These are phyloP conservation scores for Lactarius hatsudake DNA, from an alignment of 768 basidiomycete species.

Conservation along the genomic window DNA sequence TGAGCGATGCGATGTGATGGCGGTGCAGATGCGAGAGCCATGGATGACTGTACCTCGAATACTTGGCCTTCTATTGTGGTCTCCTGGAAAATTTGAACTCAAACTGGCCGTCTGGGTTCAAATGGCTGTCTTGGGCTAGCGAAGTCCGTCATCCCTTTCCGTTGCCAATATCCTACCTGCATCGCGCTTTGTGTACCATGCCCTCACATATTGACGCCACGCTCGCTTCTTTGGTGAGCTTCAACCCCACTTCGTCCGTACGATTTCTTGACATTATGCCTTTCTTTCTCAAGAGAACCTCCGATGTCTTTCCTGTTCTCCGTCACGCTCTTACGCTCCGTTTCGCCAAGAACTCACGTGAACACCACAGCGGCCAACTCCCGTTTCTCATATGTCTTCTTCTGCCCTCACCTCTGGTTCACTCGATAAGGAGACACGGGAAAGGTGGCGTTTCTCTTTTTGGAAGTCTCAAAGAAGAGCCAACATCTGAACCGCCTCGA, in stretches of 20 bases:
- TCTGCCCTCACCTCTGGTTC: background rate
- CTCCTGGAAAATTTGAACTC: background rate
- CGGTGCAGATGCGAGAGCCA: too few relatives aligned
- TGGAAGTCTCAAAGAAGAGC: background rate
- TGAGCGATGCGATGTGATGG: too few relatives aligned
- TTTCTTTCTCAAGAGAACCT: slow-evolving; percentile 1
- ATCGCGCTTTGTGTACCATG: background rate
- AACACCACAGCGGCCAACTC: background rate
- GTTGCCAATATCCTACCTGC: background rate
- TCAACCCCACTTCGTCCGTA: background rate
- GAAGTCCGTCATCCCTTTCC: background rate
- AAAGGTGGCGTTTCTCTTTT: background rate
- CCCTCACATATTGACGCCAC: background rate
- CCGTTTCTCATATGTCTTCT: background rate
- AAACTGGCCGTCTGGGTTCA: background rate
- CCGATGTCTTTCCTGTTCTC: background rate
- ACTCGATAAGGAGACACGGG: background rate
- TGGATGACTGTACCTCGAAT: too few relatives aligned
- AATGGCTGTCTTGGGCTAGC: background rate
- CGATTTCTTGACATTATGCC: background rate
- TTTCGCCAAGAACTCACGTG: background rate
- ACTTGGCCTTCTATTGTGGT: background rate
- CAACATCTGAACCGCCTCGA: background rate
- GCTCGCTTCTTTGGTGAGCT: background rate
- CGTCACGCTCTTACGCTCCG: background rate